Evolutionary conservation across 306 rosid genomes (phyloP).

Genomic region (Cucurbita maxima): DNA sequence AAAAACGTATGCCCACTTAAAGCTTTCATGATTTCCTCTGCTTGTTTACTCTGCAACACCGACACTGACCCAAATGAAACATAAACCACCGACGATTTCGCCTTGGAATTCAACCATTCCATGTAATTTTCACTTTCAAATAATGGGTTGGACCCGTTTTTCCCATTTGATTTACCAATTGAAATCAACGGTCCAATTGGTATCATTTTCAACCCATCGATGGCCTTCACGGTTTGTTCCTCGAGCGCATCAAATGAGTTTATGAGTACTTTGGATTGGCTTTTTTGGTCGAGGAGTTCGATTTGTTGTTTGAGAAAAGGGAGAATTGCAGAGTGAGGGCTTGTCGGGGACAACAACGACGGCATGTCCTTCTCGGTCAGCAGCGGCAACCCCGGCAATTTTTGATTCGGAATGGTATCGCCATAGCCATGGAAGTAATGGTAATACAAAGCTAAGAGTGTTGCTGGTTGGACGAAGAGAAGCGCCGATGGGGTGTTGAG

Average conservation of each 20-base stretch:
- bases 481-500: slow-evolving; percentile 14
- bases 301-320: not conserved
- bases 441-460: slow-evolving; percentile 20
- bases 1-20: slow-evolving; percentile 13
- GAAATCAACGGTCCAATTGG: slow-evolving; percentile 17
- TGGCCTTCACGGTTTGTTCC: slow-evolving; percentile 5
- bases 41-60: not conserved
- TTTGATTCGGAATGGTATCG: not conserved
- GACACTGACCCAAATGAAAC: slow-evolving; percentile 17
- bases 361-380: slow-evolving; percentile 16
- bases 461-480: slow-evolving; percentile 31
- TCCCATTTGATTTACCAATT: not conserved
- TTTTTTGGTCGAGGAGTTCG: not conserved
- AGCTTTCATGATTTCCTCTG: slow-evolving; percentile 14
- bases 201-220: slow-evolving; percentile 1
- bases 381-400: slow-evolving; percentile 21
- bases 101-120: slow-evolving; percentile 15
- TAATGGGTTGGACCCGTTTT: not conserved
- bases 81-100: slow-evolving; percentile 4
- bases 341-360: slow-evolving; percentile 9
- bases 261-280: slow-evolving; percentile 4
- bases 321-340: not conserved
- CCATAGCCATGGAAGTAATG: slow-evolving; percentile 19
- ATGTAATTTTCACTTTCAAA: not conserved
- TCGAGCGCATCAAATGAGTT: slow-evolving; percentile 22